Base-by-base conservation (phyloP, 2,329 filamentous ascomycete species). In the Pseudogymnoascus sp. region DNA sequence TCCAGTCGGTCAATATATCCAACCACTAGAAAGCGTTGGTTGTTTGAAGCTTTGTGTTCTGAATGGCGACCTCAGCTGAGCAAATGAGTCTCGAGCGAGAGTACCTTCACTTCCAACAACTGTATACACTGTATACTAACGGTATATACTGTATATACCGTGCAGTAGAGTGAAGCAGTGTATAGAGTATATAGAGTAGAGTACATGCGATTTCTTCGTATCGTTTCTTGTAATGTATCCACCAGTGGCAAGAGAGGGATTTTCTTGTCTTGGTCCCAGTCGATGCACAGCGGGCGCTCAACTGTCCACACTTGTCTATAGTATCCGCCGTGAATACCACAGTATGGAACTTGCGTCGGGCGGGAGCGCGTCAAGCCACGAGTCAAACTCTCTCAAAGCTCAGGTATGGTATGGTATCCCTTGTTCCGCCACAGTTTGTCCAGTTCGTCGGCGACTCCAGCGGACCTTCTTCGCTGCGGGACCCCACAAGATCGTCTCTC, bases 361-460 rank as follows among this genome's bases (percentile, higher is more conserved):
- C 28, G 50, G 50, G 50, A 56, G 50, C 50, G 50, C 50, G 50
- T 56, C 50, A 56, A 56, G 50, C 50, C 50, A 56, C 50, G 50
- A 56, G 50, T 56, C 50, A 56, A 56, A 56, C 50, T 56, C 50
- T 33, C 28, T 33, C 50, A 56, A 33, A 56, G 31, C 31, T 33
- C 31, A 33, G 10, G 50, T 56, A n/a, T n/a, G n/a, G n/a, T n/a
- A n/a, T n/a, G n/a, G n/a, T n/a, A 28, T 56, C 50, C 50, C 50
- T 56, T 33, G 50, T 56, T 28, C 44, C 50, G 50, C 50, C 50
- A 56, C 50, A 56, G 50, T 56, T 56, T 56, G 50, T 33, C 50
- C 50, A 56, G 28, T 56, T 56, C 50, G 50, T 56, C 50, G 50
- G 50, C 50, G 50, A 56, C 8, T 56, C 50, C 50, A 56, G 5